These are phyloP conservation scores for Didymellaceae sp. DNA, from an alignment of 2,329 filamentous ascomycete species.

Conservation along the genomic window DNA sequence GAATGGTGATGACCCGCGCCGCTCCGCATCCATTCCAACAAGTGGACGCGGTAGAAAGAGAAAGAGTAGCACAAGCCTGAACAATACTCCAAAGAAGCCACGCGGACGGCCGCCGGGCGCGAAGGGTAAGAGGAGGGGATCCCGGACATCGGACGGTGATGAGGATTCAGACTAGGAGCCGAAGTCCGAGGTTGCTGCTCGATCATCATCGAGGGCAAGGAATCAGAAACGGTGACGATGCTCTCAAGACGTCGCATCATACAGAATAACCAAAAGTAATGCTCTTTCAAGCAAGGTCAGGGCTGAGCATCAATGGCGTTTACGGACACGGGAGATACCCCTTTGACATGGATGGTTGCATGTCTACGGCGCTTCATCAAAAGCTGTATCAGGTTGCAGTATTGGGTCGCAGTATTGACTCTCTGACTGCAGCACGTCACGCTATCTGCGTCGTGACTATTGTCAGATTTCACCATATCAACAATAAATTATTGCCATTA, in stretches of 20 bases:
- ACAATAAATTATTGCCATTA: no score
- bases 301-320: slow-evolving; percentile 14
- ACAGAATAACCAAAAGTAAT: background rate
- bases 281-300: background rate
- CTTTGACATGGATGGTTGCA: slow-evolving; percentile 15
- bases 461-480: no score
- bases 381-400: no score
- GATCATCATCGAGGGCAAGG: background rate
- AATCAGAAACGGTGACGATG: background rate
- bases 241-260: background rate
- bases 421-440: no score
- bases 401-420: no score
- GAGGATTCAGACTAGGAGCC: slow-evolving; percentile 35
- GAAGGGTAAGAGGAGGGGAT: slow-evolving; percentile 38
- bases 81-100: slow-evolving; percentile 47
- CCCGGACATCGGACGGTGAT: slow-evolving; percentile 42
- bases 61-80: slow-evolving; percentile 44
- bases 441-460: no score
- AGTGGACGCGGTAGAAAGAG: slow-evolving; percentile 54
- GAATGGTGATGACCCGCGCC: slow-evolving; percentile 32
- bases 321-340: slow-evolving; percentile 15
- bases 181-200: background rate
- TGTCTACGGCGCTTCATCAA: slow-evolving; percentile 16
- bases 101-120: slow-evolving; percentile 27
- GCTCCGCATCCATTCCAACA: slow-evolving; percentile 36